Conservation (phyloP, 148 eudicot genomes). For the Arbutus unedo region DNA sequence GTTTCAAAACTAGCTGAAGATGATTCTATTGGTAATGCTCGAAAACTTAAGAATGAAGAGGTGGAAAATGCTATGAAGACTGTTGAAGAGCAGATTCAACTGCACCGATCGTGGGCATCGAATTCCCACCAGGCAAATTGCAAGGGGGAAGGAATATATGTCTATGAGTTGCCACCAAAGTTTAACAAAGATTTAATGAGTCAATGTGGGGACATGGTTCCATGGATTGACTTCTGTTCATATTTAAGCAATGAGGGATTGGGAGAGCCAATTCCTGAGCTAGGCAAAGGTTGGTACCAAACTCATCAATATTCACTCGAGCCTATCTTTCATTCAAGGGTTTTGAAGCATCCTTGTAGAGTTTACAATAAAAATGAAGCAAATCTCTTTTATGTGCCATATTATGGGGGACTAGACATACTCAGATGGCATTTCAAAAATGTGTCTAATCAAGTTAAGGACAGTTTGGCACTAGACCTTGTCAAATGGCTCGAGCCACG, state of each 20-base stretch:
- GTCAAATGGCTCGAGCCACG: slow-evolving; percentile 55
- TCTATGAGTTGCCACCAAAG: slow-evolving; percentile 71
- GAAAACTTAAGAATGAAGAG: slow-evolving; percentile 26
- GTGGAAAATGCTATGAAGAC: slow-evolving; percentile 27
- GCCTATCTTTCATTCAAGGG: slow-evolving; percentile 63
- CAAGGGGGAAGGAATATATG: slow-evolving; percentile 60
- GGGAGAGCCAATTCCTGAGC: slow-evolving; percentile 55
- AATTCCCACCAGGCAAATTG: slow-evolving; percentile 29
- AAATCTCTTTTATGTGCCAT: slow-evolving; percentile 76
- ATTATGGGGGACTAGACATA: slow-evolving; percentile 66
- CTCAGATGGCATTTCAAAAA: slow-evolving; percentile 74
- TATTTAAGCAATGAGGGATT: slow-evolving; percentile 49
- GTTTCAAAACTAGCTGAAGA: not conserved
- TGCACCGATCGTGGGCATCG: slow-evolving; percentile 48
- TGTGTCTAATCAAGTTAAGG: slow-evolving; percentile 52
- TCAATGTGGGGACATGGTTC: slow-evolving; percentile 48
- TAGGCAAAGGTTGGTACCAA: slow-evolving; percentile 69
- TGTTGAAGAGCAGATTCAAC: slow-evolving; percentile 40
- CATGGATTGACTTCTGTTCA: slow-evolving; percentile 57
- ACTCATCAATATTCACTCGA: slow-evolving; percentile 76
- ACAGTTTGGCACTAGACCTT: slow-evolving; percentile 44
- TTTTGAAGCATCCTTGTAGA: slow-evolving; percentile 76
- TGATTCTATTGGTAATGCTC: not conserved
- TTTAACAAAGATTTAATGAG: slow-evolving; percentile 60
- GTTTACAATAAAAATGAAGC: slow-evolving; percentile 55